Percentiles rank a stretch among this genome's conserved stretches.
Evolutionary conservation across 257 asterid species (phyloP).

Genomic region (Rehmannia glutinosa): DNA sequence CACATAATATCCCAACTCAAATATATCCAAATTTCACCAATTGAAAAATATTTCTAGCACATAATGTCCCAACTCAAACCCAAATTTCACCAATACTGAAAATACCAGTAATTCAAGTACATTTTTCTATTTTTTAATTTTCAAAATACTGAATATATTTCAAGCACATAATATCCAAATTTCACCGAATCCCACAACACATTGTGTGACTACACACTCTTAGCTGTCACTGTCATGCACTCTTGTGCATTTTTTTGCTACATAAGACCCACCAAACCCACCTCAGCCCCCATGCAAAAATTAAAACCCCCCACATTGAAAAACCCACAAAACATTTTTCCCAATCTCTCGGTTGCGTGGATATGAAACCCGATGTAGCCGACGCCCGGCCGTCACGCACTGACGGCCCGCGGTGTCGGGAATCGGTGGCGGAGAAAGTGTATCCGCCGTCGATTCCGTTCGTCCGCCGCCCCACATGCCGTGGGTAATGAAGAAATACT

Average conservation of each 20-base stretch:
- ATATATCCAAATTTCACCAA: too few species aligned
- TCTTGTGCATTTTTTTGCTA: background rate
- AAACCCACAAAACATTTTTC: too few species aligned
- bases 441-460: constrained; percentile 59
- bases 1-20: too few species aligned
- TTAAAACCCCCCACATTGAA: too few species aligned
- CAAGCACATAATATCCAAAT: too few species aligned
- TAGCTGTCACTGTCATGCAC: constrained; percentile 49
- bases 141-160: too few species aligned
- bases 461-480: constrained; percentile 30
- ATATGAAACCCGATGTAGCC: constrained; percentile 22
- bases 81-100: too few species aligned
- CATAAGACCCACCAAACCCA: background rate
- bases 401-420: too few species aligned
- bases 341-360: too few species aligned
- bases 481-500: constrained; percentile 39
- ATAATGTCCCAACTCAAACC: constrained; percentile 5
- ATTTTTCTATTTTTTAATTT: too few species aligned
- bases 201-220: constrained; percentile 25
- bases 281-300: background rate
- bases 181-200: constrained; percentile 24
- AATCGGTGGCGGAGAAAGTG: constrained; percentile 15
- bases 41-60: too few species aligned
- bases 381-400: background rate
- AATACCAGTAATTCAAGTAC: too few species aligned